Conservation (phyloP, 2,329 filamentous ascomycete species). For the Arthrobotrys sinensis region DNA sequence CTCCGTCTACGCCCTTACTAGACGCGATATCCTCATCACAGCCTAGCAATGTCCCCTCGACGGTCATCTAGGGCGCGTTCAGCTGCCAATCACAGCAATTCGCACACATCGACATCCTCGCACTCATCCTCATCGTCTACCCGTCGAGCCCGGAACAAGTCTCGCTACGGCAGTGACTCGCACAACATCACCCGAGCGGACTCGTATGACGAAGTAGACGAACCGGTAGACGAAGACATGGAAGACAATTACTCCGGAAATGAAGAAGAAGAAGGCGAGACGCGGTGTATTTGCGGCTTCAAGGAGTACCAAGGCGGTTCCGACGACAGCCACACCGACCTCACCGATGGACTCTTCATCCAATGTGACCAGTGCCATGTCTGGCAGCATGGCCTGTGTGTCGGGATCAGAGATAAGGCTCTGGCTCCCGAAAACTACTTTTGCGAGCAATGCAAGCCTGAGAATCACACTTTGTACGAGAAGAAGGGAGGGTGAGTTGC, state of each 20-base stretch:
- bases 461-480: constrained; percentile 83
- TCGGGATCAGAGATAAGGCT: constrained; percentile 95
- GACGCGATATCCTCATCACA: constrained; percentile 71
- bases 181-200: constrained; percentile 73
- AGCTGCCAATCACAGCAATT: constrained; percentile 77
- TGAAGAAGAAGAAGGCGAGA: constrained; percentile 91
- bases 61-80: constrained; percentile 92
- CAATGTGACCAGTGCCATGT: constrained; percentile 98
- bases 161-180: constrained; percentile 66
- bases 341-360: constrained; percentile 94
- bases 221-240: constrained; percentile 69
- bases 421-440: constrained; percentile 97
- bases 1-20: constrained; percentile 64
- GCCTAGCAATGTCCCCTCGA: constrained; percentile 77
- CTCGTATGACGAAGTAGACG: constrained; percentile 66
- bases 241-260: constrained; percentile 70
- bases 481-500: constrained; percentile 85
- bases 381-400: constrained; percentile 98
- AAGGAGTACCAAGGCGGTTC: constrained; percentile 91
- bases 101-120: constrained; percentile 71
- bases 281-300: constrained; percentile 93
- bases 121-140: constrained; percentile 84
- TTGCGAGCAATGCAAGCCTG: constrained; percentile 83
- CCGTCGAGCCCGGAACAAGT: constrained; percentile 70
- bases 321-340: constrained; percentile 79